These are phyloP conservation scores for Sporothrix protearum DNA, from an alignment of 2,329 filamentous ascomycete genomes.

Conservation along the genomic window DNA sequence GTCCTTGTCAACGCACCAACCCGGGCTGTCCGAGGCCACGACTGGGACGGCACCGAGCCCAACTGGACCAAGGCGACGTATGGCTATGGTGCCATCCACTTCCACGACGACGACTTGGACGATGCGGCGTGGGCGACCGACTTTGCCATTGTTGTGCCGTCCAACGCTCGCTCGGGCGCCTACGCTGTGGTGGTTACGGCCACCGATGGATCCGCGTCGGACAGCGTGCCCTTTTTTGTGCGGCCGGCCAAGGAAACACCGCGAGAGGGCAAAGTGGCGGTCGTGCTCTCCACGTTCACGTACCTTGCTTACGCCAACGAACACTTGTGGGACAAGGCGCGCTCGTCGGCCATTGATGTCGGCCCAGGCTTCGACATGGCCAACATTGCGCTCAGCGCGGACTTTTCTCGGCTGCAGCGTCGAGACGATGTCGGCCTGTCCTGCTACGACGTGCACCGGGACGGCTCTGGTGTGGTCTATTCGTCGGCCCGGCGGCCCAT, in stretches of 20 bases:
- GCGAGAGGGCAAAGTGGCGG: neutral
- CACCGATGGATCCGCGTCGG: neutral
- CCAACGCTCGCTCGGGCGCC: conserved; percentile 9
- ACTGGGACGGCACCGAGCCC: conserved; percentile 21
- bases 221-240: conserved; percentile 18
- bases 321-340: conserved; percentile 18
- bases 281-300: conserved; percentile 22
- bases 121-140: conserved; percentile 20
- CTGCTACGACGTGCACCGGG: conserved; percentile 38
- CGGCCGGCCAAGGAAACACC: neutral
- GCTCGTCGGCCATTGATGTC: neutral
- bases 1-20: conserved; percentile 16
- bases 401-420: conserved; percentile 1
- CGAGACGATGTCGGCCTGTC: conserved; percentile 38
- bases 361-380: neutral
- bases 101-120: conserved; percentile 25
- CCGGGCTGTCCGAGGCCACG: conserved; percentile 12
- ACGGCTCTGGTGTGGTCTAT: conserved; percentile 37
- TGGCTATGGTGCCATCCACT: conserved; percentile 24
- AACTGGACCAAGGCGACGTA: conserved; percentile 20
- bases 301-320: conserved; percentile 23
- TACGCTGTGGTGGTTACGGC: conserved; percentile 14
- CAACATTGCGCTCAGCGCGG: neutral
- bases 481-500: conserved; percentile 31
- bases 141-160: conserved; percentile 5